Conservation (phyloP, 2,329 filamentous ascomycete genomes). For the Alternaria brassicae region DNA sequence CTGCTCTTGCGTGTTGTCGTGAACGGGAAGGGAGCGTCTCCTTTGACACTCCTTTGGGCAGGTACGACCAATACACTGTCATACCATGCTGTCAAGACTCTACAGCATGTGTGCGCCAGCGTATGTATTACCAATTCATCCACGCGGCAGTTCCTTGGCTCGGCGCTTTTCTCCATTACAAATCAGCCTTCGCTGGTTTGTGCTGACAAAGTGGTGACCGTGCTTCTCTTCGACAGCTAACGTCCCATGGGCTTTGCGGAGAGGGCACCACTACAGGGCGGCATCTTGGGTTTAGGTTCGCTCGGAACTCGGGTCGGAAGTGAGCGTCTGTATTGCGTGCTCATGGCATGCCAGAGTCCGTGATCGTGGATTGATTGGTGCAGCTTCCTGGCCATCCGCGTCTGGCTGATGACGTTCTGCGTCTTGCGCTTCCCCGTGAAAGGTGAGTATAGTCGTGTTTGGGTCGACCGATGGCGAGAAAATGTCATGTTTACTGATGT, state of each 20-base stretch:
- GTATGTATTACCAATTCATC: too few relatives aligned
- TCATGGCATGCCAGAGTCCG: rapidly evolving
- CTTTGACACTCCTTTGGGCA: too few relatives aligned
- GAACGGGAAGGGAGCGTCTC: not conserved
- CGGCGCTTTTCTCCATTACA: not conserved
- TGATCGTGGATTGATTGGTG: rapidly evolving
- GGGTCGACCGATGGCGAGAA: not conserved
- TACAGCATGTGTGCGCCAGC: not conserved
- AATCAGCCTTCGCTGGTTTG: not conserved
- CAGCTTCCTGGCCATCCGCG: rapidly evolving
- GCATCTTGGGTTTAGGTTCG: not conserved
- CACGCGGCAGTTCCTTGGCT: not conserved
- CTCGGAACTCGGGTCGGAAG: not conserved
- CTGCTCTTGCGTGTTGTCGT: not conserved
- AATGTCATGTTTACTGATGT: not conserved
- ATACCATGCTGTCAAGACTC: not conserved
- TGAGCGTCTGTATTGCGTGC: not conserved
- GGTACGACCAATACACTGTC: too few relatives aligned
- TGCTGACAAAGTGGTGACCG: too few relatives aligned
- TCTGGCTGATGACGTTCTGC: not conserved
- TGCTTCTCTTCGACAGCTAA: rapidly evolving
- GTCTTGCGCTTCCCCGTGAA: not conserved
- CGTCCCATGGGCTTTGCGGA: not conserved
- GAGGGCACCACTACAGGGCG: not conserved
- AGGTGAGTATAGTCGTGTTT: not conserved